Base-by-base conservation (phyloP, 1,284 basidiomycete species). In the Ceratobasidium theobromae region DNA sequence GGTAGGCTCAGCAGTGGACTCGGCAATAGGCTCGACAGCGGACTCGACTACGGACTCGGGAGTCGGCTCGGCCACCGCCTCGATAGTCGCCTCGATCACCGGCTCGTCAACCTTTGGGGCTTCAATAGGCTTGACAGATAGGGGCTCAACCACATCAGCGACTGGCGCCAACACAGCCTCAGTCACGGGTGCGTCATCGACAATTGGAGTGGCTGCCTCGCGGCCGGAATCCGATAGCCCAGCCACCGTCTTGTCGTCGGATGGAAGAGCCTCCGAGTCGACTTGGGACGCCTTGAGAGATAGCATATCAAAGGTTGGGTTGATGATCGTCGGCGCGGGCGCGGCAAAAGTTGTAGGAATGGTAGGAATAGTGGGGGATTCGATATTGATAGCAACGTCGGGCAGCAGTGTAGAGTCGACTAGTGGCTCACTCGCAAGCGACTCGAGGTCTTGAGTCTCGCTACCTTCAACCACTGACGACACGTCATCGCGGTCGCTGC, bases 181-280 rank as follows among this genome's bases (percentile, higher is more conserved):
- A 11, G 5, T 35, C 52, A 11, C 33, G 35, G 33, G 28, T 30
- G 21, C 30, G 30, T 16, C 30, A 21, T 30, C 27, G 9, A 52
- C 49, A 25, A 23, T 4, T 18, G n/a, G 46, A 48, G n/a, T 12
- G 49, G 49, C 25, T 30, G 2, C 12, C 33, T 5, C 14, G 25
- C 27, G 16, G n/a, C 49, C 11, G 49, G 5, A 18, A 57, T 57
- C 54, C 3, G 53, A 38, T 12, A 11, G 27, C 25, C n/a, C 27
- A 14, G 53, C 54, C 11, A 57, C 25, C 40, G 54, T 43, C 54
- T 57, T 57, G 41, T 45, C 38, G 33, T 57, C 54, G 3, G 38
- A 5, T n/a, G 40, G 21, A 23, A 33, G 8, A 2, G 40, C 53
- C 14, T 16, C 35, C 27, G 27, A n/a, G 25, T 53, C 51, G 11